A percentile compares a stretch with the other conserved stretches of the same genome.
phyloP scores from a whole-genome alignment of 2,329 filamentous ascomycete species.

The Paracoccidioides brasiliensis region DNA sequence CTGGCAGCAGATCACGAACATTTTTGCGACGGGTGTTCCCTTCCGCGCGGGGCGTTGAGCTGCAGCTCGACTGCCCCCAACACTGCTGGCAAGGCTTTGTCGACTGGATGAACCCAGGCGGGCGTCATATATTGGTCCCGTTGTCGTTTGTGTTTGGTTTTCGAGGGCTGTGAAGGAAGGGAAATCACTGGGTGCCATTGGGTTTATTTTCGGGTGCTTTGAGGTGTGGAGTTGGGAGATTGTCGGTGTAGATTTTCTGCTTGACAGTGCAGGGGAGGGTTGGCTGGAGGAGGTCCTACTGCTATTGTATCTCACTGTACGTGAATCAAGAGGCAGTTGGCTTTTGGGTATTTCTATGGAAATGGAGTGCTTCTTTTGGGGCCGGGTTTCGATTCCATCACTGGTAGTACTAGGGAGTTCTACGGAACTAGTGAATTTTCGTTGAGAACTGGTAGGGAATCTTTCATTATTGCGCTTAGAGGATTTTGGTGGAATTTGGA shows the following conservation, averaged over 20 bases:
- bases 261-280: not conserved
- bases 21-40: slow-evolving; percentile 16
- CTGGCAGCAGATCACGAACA: slow-evolving; percentile 32
- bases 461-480: slow-evolving; percentile 1
- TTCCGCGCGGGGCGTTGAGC: slow-evolving; percentile 1
- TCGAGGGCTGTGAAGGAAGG: not conserved
- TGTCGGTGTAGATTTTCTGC: not conserved
- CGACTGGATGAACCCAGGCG: not conserved
- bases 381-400: not conserved
- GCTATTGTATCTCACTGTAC: not conserved
- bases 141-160: not conserved
- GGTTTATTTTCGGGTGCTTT: not conserved
- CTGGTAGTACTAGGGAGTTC: not conserved
- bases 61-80: not conserved
- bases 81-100: slow-evolving; percentile 1
- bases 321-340: not conserved
- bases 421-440: not conserved
- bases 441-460: not conserved
- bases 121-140: not conserved
- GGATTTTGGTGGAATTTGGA: slow-evolving; percentile 1
- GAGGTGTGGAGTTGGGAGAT: not conserved
- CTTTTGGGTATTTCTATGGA: not conserved
- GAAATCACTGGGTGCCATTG: not conserved
- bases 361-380: not conserved
- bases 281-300: not conserved